phyloP scores from a whole-genome alignment of 169 alveolate species.

The Plasmodium coatneyi region DNA sequence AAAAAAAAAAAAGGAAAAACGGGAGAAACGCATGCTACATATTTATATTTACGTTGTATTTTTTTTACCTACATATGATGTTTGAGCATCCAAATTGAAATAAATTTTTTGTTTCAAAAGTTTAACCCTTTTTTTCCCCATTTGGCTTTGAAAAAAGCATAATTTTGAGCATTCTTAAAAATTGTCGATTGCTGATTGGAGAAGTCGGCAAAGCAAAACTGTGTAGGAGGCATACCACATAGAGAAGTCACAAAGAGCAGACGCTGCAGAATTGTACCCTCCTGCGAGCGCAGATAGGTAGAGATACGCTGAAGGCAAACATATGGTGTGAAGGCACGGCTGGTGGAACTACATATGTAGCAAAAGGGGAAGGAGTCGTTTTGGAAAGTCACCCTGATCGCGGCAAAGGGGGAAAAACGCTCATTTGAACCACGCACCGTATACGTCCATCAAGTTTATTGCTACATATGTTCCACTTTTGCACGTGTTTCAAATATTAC shows the following conservation, averaged over 20 bases:
- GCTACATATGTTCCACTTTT: neutral
- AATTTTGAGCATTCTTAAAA: neutral
- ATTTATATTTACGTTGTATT: neutral
- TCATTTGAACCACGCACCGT: neutral
- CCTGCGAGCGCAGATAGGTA: neutral
- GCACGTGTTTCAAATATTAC: neutral
- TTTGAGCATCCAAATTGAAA: neutral
- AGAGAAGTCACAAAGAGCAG: neutral
- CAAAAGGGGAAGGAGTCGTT: neutral
- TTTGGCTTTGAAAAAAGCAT: neutral
- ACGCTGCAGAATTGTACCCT: neutral
- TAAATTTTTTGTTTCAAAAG: neutral
- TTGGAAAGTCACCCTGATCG: neutral
- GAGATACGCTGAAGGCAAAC: neutral
- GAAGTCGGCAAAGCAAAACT: neutral
- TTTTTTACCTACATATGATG: neutral
- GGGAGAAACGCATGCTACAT: neutral
- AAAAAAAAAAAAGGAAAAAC: neutral
- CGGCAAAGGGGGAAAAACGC: neutral
- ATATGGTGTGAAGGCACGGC: neutral
- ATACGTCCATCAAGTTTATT: neutral
- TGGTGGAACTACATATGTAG: neutral
- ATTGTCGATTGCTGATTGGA: neutral
- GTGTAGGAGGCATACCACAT: neutral
- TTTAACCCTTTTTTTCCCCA: neutral